Evolutionary conservation across 306 rosid genomes (phyloP), one percentile per base, ranked within the genome.

Genomic region (Cucurbita pepo): DNA sequence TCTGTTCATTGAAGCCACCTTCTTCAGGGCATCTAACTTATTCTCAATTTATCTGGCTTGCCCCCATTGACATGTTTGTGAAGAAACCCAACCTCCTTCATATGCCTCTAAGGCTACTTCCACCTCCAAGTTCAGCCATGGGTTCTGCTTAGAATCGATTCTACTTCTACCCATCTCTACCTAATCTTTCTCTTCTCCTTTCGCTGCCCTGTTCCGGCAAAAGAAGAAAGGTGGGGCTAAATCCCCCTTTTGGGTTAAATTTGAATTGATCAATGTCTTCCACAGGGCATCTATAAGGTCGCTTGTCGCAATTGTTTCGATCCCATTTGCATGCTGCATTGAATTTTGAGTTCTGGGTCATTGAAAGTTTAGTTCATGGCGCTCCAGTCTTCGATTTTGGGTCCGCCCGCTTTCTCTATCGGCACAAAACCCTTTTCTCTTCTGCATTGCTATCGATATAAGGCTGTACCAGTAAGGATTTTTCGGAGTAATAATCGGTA

Each of bases 381-480:
- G 47, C 80, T 82, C 10, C 84, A 82, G 50, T 82, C 80, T 61
- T 82, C 82, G 5, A 37, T 78, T 40, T 62, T 80, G 12, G 56
- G 80, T 54, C 78, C 59, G 13, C 72, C 73, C 57, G 58, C 70
- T 60, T 77, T 51, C 75, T 56, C 50, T 56, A 40, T 73, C 16
- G 54, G 83, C 54, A 16, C 75, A 3, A 83, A 83, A 64, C 69
- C 83, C 3, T 75, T 51, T 52, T 59, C 66, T 55, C 73, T 48
- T n/a, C 54, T 77, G 73, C 74, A 77, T 77, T 77, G 44, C 83
- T 69, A 47, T 63, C 34, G 74, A 77, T 77, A 57, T 40, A 83
- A 34, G 60, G 70, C 74, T 50, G 21, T 76, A 11, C 81, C 83
- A 66, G 76, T 70, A 72, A 83, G 81, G 79, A 74, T 77, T 80